Evolutionary conservation across 805 yeast species (phyloP).

Genomic region (Candida ascalaphidarum): DNA sequence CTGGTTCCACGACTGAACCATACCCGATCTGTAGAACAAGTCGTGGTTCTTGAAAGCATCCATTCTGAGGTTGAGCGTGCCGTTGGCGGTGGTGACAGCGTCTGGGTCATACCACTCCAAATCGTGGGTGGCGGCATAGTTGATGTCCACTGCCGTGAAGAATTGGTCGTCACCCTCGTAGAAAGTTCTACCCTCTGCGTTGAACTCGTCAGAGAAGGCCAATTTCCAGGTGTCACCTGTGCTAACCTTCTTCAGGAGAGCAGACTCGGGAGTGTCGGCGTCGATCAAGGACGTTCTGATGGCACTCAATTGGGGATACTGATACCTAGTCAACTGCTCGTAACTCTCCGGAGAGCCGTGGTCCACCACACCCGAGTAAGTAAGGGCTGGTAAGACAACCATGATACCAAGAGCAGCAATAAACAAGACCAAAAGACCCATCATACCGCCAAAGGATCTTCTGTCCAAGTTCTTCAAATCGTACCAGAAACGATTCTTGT

Average conservation of each 20-base stretch:
- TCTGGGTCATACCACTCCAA: conserved; percentile 39
- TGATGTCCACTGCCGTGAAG: conserved; percentile 30
- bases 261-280: conserved; percentile 32
- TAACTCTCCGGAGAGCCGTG: conserved; percentile 6
- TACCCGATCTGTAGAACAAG: conserved; percentile 29
- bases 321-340: conserved; percentile 13
- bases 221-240: conserved; percentile 26
- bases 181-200: conserved; percentile 35
- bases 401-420: conserved; percentile 62
- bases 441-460: conserved; percentile 50
- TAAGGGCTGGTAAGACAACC: conserved; percentile 73
- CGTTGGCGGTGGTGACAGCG: conserved; percentile 31
- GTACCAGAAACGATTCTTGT: conserved; percentile 54
- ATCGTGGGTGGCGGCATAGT: conserved; percentile 35
- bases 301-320: conserved; percentile 27
- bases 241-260: conserved; percentile 11
- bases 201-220: conserved; percentile 34
- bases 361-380: conserved; percentile 62
- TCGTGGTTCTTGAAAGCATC: conserved; percentile 30
- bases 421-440: conserved; percentile 51
- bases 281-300: conserved; percentile 28
- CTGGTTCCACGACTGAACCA: conserved; percentile 33
- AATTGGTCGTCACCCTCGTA: conserved; percentile 38
- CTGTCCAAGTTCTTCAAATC: conserved; percentile 63
- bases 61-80: conserved; percentile 25